Percentiles rank a stretch among this genome's conserved stretches.
Conservation (phyloP, 495 filamentous ascomycete genomes). For the Penicillium maclennaniae region DNA sequence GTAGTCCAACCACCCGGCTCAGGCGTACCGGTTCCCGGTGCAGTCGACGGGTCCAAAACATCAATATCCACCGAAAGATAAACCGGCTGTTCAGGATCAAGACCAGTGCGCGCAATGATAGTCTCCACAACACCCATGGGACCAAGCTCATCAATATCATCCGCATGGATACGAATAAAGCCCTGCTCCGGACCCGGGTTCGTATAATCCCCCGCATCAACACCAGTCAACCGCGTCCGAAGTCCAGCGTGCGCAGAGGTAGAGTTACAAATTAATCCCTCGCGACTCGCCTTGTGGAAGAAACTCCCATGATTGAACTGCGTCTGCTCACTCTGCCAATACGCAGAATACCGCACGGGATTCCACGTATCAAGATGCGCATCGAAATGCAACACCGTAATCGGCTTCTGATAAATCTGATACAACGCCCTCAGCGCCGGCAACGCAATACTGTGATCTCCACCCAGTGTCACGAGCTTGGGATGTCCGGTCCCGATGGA, state of each 20-base stretch:
- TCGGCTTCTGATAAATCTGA: slow-evolving; percentile 62
- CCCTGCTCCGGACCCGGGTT: slow-evolving; percentile 54
- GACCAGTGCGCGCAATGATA: slow-evolving; percentile 57
- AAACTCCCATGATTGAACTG: slow-evolving; percentile 81
- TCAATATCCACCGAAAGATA: slow-evolving; percentile 77
- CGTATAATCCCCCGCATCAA: slow-evolving; percentile 62
- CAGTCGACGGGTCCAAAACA: slow-evolving; percentile 66
- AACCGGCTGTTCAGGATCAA: slow-evolving; percentile 62
- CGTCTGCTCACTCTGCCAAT: slow-evolving; percentile 65
- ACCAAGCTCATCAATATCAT: slow-evolving; percentile 68
- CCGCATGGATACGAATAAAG: slow-evolving; percentile 61
- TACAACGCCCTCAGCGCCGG: slow-evolving; percentile 70
- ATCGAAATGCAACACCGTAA: slow-evolving; percentile 83
- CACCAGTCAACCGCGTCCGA: slow-evolving; percentile 65
- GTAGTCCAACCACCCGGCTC: slow-evolving; percentile 75
- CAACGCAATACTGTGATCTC: slow-evolving; percentile 76
- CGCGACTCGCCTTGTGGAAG: slow-evolving; percentile 77
- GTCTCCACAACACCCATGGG: slow-evolving; percentile 52
- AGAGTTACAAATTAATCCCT: slow-evolving; percentile 65
- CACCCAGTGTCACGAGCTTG: slow-evolving; percentile 73
- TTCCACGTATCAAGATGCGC: slow-evolving; percentile 83
- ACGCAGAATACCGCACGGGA: slow-evolving; percentile 69
- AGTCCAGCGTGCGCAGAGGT: slow-evolving; percentile 75
- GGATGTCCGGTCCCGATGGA: slow-evolving; percentile 49
- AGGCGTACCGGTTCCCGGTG: slow-evolving; percentile 70